Percentiles rank a stretch among this genome's conserved stretches.
Conservation (phyloP, 768 basidiomycete genomes). For the Tulasnella sp. region DNA sequence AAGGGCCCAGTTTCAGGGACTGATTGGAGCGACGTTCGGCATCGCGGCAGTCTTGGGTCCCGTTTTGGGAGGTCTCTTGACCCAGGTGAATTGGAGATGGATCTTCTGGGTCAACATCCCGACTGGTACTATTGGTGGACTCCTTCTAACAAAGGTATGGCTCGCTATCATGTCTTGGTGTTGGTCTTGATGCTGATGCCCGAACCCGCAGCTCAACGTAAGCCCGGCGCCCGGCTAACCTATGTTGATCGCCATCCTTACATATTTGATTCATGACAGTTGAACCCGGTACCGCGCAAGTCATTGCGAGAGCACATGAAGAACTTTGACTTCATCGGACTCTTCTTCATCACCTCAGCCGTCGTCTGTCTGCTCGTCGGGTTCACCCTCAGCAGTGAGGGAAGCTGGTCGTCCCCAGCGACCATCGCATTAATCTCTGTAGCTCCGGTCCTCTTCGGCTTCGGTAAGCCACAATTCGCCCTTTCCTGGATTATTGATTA, state of each 20-base stretch:
- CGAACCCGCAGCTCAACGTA: slow-evolving; percentile 18
- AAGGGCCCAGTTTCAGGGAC: slow-evolving; percentile 73
- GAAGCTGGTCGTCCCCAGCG: slow-evolving; percentile 52
- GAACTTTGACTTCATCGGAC: slow-evolving; percentile 70
- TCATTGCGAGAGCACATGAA: slow-evolving; percentile 54
- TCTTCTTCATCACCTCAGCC: slow-evolving; percentile 58
- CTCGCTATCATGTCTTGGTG: neutral
- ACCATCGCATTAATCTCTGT: slow-evolving; percentile 61
- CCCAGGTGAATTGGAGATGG: slow-evolving; percentile 80
- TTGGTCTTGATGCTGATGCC: neutral
- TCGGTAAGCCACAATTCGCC: slow-evolving; percentile 39
- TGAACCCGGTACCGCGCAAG: slow-evolving; percentile 68
- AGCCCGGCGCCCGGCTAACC: neutral
- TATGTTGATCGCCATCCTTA: neutral
- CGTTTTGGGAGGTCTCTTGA: slow-evolving; percentile 76
- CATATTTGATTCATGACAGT: slow-evolving; percentile 33
- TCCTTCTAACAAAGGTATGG: slow-evolving; percentile 60
- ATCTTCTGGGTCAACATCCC: slow-evolving; percentile 47
- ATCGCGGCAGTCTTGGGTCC: slow-evolving; percentile 64
- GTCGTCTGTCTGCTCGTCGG: slow-evolving; percentile 68
- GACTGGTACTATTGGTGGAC: slow-evolving; percentile 60
- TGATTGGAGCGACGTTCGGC: slow-evolving; percentile 76
- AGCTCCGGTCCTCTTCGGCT: slow-evolving; percentile 53
- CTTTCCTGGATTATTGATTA: neutral
- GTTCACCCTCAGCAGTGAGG: slow-evolving; percentile 67